Evolutionary conservation across 768 basidiomycete species (phyloP), one percentile per base, ranked within the genome.

Genomic region (Boletellus sp.): DNA sequence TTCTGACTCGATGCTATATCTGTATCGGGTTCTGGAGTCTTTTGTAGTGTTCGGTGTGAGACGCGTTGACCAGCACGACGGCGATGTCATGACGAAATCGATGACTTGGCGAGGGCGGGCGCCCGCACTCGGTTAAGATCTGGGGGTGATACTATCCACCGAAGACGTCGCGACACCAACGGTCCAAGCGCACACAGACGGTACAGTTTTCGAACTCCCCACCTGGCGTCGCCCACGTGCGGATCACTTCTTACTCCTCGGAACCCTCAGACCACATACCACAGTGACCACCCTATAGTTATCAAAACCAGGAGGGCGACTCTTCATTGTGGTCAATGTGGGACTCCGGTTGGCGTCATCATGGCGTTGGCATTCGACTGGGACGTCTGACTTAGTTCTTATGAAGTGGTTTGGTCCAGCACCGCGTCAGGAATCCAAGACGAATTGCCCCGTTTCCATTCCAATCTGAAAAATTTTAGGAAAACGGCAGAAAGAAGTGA

Each of bases 311-410:
- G 24, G 24, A 26, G 8, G 24, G 24, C 24, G 24, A 68, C 71
- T 78, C 42, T 66, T 79, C 42, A 57, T 79, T 34, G 76, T 77
- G 1, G 61, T 78, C 19, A 76, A 78, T 56, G 72, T 0, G 69
- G 72, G 61, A 66, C 7, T 42, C 76, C 48, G 76, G 74, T 4
- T 78, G 73, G 71, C 70, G 76, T 4, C 73, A 73, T 4, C 66
- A 72, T 47, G 69, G 71, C 20, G 54, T 69, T 22, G 75, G 74
- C 22, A 53, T 59, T 31, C 69, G 75, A 44, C 59, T 73, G 22
- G 76, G 70, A 63, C 63, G 32, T 69, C 74, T 9, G 77, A 79
- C 58, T 75, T 77, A 0, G 72, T 64, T 3, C 78, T 79, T 67
- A 77, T 76, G 77, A 47, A 47, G 7, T 52, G 60, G 11, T 59